Conservation (phyloP, 768 basidiomycete genomes). For the Xerocomellus chrysenteron region DNA sequence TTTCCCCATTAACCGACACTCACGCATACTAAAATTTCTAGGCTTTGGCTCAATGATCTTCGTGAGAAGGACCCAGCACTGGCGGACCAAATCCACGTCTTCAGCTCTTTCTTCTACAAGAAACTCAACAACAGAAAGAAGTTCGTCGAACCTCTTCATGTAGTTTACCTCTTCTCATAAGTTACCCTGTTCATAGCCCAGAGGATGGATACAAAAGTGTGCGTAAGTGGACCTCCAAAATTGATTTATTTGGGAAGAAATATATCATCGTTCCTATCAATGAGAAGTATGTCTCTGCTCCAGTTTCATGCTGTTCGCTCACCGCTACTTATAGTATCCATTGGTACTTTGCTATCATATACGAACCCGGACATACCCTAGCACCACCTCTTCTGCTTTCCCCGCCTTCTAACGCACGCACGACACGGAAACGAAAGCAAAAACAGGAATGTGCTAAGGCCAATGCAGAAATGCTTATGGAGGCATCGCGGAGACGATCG, state of each 20-base stretch:
- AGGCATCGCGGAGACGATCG: slow-evolving; percentile 1
- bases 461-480: not conserved
- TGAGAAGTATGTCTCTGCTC: slow-evolving; percentile 63
- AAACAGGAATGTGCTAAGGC: slow-evolving; percentile 5
- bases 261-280: slow-evolving; percentile 96
- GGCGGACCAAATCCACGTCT: slow-evolving; percentile 79
- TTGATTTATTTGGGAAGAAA: slow-evolving; percentile 87
- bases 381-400: slow-evolving; percentile 43
- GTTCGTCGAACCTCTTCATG: slow-evolving; percentile 34
- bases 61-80: slow-evolving; percentile 55
- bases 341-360: slow-evolving; percentile 97
- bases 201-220: slow-evolving; percentile 81
- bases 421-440: slow-evolving; percentile 26
- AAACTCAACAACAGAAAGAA: slow-evolving; percentile 69
- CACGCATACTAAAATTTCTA: slow-evolving; percentile 30
- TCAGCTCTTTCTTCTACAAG: slow-evolving; percentile 98
- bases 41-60: slow-evolving; percentile 67
- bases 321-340: slow-evolving; percentile 60
- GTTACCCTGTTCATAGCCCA: slow-evolving; percentile 31
- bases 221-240: slow-evolving; percentile 89
- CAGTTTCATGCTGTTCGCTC: not conserved
- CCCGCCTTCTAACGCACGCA: slow-evolving; percentile 8
- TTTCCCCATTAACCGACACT: not conserved
- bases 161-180: slow-evolving; percentile 10
- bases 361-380: slow-evolving; percentile 66